Base-by-base conservation (phyloP, 306 rosid genomes). In the Citrullus amarus region DNA sequence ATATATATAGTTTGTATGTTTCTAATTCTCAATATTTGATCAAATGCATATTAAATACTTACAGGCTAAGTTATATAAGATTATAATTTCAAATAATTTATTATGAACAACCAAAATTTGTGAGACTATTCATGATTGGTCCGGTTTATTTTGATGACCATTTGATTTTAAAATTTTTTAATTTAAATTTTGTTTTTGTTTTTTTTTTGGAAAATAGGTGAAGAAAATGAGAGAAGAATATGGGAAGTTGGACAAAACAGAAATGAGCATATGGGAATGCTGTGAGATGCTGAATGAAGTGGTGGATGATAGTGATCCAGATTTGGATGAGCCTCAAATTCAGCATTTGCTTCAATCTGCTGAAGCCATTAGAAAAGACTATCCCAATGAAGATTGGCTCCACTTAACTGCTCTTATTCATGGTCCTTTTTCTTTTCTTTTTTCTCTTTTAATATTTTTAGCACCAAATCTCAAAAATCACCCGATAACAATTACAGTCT, bases 231-330 rank as follows among this genome's bases (percentile, higher is more conserved):
- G 91, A 55, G 83, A 80, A 77, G 85, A 81, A 80, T 89, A 89
- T 65, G 80, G 80, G 63, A 87, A 86, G 72, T 28, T 89, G 86
- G 41, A 87, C 12, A 84, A 73, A 39, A 80, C 70, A 1, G 90
- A 89, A 79, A 89, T 89, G 93, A 85, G 90, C 41, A 86, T 89
- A 62, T 89, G 93, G 90, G 93, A 87, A 81, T 89, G 93, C 9
- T 89, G 91, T 81, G 93, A 81, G 44, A 84, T 87, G 16, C 83
- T 89, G 12, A 87, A 89, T 73, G 87, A 87, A 50, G 88, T 86
- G 53, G 87, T 87, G 54, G 90, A 89, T 81, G 93, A 83, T 0
- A 86, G 91, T 78, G 93, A 89, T 79, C 93, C 93, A 34, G 93
- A 90, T 38, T 86, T 90, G 87, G 93, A 90, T 69, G 91, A 90